A percentile compares a stretch with the other conserved stretches of the same genome.
These are phyloP conservation scores for Trapa incisa DNA, from an alignment of 345 rosid genomes.

Conservation along the genomic window DNA sequence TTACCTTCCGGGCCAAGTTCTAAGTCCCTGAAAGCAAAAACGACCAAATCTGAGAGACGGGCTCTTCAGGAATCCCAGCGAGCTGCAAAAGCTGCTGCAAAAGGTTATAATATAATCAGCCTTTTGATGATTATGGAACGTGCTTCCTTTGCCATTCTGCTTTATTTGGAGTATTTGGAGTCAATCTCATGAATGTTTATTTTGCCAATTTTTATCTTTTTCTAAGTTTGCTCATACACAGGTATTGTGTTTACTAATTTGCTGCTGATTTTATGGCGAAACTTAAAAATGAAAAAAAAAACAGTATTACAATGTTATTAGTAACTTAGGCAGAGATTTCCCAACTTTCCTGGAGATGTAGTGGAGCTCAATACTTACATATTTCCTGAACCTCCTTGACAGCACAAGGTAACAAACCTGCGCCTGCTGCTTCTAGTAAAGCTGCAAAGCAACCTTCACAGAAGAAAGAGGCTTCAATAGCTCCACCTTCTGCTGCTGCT, in stretches of 20 bases:
- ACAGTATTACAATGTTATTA: background rate
- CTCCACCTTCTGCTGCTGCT: conserved; percentile 23
- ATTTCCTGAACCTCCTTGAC: conserved; percentile 3
- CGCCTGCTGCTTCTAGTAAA: conserved; percentile 32
- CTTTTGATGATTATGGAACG: background rate
- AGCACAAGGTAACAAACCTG: conserved; percentile 47
- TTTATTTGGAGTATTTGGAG: background rate
- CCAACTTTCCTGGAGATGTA: background rate
- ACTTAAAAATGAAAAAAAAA: background rate
- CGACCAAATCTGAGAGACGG: conserved; percentile 85
- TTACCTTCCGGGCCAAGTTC: conserved; percentile 12
- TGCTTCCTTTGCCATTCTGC: background rate
- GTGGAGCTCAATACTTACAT: background rate
- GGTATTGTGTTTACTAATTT: background rate
- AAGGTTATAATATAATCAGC: conserved; percentile 23
- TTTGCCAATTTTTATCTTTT: background rate
- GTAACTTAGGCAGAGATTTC: background rate
- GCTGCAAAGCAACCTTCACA: conserved; percentile 37
- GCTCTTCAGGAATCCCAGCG: conserved; percentile 90
- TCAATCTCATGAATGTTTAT: background rate
- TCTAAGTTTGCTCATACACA: background rate
- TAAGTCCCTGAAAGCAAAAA: conserved; percentile 57
- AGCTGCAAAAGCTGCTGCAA: conserved; percentile 76
- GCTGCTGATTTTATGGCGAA: background rate
- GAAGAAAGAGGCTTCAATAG: conserved; percentile 42